Percentiles rank a stretch among this genome's conserved stretches.
phyloP scores from a whole-genome alignment of 2,329 filamentous ascomycete genomes.

The Parascedosporium putredinis region DNA sequence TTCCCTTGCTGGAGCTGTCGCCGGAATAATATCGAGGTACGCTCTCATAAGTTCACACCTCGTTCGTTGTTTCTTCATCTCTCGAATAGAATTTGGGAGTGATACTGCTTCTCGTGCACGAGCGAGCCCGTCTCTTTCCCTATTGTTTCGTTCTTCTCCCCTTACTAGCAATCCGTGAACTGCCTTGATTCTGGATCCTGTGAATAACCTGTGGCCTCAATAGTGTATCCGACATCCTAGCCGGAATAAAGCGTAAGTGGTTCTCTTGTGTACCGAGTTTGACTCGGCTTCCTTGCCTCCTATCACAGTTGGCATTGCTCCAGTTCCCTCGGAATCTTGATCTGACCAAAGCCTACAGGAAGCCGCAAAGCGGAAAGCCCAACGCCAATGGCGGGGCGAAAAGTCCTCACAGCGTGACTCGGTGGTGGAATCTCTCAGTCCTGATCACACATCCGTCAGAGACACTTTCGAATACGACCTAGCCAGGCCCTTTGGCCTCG shows the following conservation, averaged over 20 bases:
- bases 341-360: background rate
- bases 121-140: too few relatives aligned
- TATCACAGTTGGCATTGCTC: too few relatives aligned
- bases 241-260: background rate
- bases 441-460: background rate
- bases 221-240: background rate
- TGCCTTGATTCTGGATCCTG: background rate
- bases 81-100: too few relatives aligned
- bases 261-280: background rate
- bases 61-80: background rate
- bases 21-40: constrained; percentile 8
- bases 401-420: background rate
- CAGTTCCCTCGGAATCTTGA: background rate
- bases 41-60: background rate
- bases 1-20: constrained; percentile 11
- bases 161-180: background rate
- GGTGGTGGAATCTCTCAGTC: background rate
- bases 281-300: too few relatives aligned
- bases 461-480: background rate
- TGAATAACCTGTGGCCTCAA: background rate
- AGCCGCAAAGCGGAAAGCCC: background rate
- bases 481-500: background rate
- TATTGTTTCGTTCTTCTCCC: too few relatives aligned
- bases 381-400: background rate
- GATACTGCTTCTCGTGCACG: too few relatives aligned